Base-by-base conservation (phyloP, 768 basidiomycete species). In the Strobilomyces confusus region DNA sequence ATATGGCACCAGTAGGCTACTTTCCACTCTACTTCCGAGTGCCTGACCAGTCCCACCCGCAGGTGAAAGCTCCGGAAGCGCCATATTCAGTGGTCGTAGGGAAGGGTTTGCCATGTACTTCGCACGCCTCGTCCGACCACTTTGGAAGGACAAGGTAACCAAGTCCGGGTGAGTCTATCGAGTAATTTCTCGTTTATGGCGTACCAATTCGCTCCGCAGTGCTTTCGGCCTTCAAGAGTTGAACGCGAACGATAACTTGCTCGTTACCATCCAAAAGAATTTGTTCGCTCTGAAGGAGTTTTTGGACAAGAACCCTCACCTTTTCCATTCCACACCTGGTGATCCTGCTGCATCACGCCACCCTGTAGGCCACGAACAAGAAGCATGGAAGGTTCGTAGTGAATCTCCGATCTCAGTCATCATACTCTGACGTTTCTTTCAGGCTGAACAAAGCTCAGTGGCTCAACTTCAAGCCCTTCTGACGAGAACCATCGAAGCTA, bases 61-160 rank as follows among this genome's bases (percentile, higher is more conserved):
- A 83, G 86, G 80, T 37, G 86, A 88, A 58, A 80, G 76, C 61
- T 81, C 84, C 46, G 87, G 89, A 15, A 86, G 80, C 43, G 82
- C 87, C 3, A 81, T 83, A 50, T 97, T 89, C 69, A 93, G 91
- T 58, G 89, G 93, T 29, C 80, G 93, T 51, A 80, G 93, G 54
- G 92, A 97, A 72, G 95, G 92, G 2, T 77, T 98, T 44, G 87
- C 87, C 0, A 69, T 95, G 26, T 94, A 93, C 67, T 84, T 98
- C 66, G 82, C 92, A 8, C 80, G 97, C 41, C 76, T 97, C 23
- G 73, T 97, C 20, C 75, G 92, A 30, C 89, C 92, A 1, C 76
- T 97, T 55, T 98, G 97, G 95, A 88, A 84, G 61, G 75, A 80
- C 47, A 91, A 86, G 62, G 72, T 99, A 48, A 90, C 87, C 3